These are phyloP conservation scores for Neonectria coccinea DNA, from an alignment of 2,329 filamentous ascomycete species.

Conservation along the genomic window DNA sequence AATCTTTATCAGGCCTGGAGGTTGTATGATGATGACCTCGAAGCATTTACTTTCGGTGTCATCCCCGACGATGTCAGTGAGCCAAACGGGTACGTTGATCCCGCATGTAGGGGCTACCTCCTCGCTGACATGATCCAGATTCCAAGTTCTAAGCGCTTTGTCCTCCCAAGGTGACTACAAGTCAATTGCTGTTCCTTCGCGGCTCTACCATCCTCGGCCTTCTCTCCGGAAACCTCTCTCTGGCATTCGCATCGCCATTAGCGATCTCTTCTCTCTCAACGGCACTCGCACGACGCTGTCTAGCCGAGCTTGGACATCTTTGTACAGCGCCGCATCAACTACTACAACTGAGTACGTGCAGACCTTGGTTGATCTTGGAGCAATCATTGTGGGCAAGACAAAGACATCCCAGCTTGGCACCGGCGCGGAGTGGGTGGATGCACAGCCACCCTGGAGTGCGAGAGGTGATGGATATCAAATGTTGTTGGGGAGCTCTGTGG, in stretches of 20 bases:
- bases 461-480: slow-evolving; percentile 61
- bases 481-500: slow-evolving; percentile 51
- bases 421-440: slow-evolving; percentile 57
- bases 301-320: slow-evolving; percentile 67
- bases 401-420: slow-evolving; percentile 62
- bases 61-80: slow-evolving; percentile 50
- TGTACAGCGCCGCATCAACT: slow-evolving; percentile 59
- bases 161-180: slow-evolving; percentile 44
- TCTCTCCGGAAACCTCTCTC: slow-evolving; percentile 50
- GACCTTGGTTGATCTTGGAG: slow-evolving; percentile 69
- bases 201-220: slow-evolving; percentile 49
- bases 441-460: slow-evolving; percentile 57
- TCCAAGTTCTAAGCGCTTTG: slow-evolving; percentile 46
- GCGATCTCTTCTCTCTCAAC: slow-evolving; percentile 50
- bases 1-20: slow-evolving; percentile 57
- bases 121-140: slow-evolving; percentile 43
- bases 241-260: slow-evolving; percentile 52
- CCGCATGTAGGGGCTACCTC: background rate
- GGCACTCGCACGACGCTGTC: slow-evolving; percentile 68
- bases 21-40: slow-evolving; percentile 53
- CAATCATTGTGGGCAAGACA: slow-evolving; percentile 65
- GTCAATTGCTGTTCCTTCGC: slow-evolving; percentile 54
- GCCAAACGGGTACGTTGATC: slow-evolving; percentile 41
- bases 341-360: slow-evolving; percentile 64
- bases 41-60: slow-evolving; percentile 53